Percentiles rank a stretch among this genome's conserved stretches.
These are phyloP conservation scores for Termitomyces sp. DNA, from an alignment of 768 basidiomycete species.

Conservation along the genomic window DNA sequence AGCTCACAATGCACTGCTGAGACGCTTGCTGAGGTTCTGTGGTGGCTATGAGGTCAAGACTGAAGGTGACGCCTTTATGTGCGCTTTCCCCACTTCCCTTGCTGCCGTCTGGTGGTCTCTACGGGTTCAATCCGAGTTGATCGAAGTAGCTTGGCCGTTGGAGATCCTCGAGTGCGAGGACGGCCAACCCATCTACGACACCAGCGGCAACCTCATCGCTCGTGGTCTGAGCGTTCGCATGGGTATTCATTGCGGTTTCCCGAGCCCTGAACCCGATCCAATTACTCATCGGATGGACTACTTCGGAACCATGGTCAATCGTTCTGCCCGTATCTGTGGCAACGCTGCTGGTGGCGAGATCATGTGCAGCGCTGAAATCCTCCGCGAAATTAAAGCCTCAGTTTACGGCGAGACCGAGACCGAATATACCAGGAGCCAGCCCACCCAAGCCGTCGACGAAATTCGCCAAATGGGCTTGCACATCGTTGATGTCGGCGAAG, in stretches of 20 bases:
- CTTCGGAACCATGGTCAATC: conserved; percentile 95
- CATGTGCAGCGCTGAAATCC: conserved; percentile 84
- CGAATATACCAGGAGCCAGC: conserved; percentile 55
- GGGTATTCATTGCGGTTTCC: conserved; percentile 93
- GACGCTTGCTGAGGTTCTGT: conserved; percentile 81
- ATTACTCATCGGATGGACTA: conserved; percentile 97
- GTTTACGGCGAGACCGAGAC: conserved; percentile 57
- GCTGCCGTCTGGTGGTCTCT: conserved; percentile 90
- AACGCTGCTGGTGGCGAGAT: conserved; percentile 91
- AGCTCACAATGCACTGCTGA: conserved; percentile 82
- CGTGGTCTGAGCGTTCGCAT: conserved; percentile 93
- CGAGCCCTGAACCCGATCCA: conserved; percentile 87
- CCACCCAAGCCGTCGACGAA: conserved; percentile 63
- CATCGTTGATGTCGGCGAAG: conserved; percentile 79
- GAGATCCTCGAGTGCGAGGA: conserved; percentile 94
- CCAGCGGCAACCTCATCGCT: conserved; percentile 63
- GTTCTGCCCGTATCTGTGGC: conserved; percentile 79
- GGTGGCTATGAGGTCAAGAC: conserved; percentile 99
- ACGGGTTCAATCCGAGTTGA: conserved; percentile 77
- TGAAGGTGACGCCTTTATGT: conserved; percentile 99
- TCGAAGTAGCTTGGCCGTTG: conserved; percentile 84
- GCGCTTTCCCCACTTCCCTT: conserved; percentile 88
- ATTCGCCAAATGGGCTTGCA: conserved; percentile 68
- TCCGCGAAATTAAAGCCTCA: conserved; percentile 73
- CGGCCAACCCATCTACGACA: conserved; percentile 74